These are phyloP conservation scores for Candida saitoana DNA, from an alignment of 805 yeast species.

Conservation along the genomic window DNA sequence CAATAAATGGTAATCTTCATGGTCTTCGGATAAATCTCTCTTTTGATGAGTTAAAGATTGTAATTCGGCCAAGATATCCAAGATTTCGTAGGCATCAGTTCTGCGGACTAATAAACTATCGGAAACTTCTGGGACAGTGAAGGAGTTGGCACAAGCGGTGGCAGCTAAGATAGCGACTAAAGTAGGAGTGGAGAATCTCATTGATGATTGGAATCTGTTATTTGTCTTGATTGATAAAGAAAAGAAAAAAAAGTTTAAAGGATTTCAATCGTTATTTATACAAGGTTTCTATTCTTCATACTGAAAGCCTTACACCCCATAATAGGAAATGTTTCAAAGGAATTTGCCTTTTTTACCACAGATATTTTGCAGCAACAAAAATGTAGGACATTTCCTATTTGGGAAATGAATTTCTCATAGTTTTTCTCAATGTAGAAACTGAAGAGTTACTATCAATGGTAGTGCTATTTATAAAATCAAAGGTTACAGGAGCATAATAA, in stretches of 20 bases:
- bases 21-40: constrained; percentile 31
- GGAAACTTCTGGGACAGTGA: constrained; percentile 15
- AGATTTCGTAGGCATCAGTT: constrained; percentile 30
- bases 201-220: constrained; percentile 11
- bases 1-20: constrained; percentile 22
- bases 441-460: neutral
- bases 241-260: neutral
- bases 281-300: neutral
- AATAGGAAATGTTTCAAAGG: constrained; percentile 1
- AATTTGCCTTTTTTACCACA: neutral
- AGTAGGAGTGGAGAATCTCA: constrained; percentile 41
- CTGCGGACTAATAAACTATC: constrained; percentile 24
- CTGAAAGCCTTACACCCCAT: neutral
- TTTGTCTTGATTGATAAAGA: neutral
- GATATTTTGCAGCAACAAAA: neutral
- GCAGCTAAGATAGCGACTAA: constrained; percentile 38
- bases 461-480: neutral
- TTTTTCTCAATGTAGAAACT: neutral
- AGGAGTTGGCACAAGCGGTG: constrained; percentile 34
- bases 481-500: neutral
- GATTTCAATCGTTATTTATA: constrained; percentile 1
- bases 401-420: neutral
- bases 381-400: neutral
- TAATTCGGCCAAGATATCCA: constrained; percentile 31
- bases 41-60: constrained; percentile 24